Evolutionary conservation across 371 early-diverging fungal species (phyloP).

Genomic region (Mortierella sp.): DNA sequence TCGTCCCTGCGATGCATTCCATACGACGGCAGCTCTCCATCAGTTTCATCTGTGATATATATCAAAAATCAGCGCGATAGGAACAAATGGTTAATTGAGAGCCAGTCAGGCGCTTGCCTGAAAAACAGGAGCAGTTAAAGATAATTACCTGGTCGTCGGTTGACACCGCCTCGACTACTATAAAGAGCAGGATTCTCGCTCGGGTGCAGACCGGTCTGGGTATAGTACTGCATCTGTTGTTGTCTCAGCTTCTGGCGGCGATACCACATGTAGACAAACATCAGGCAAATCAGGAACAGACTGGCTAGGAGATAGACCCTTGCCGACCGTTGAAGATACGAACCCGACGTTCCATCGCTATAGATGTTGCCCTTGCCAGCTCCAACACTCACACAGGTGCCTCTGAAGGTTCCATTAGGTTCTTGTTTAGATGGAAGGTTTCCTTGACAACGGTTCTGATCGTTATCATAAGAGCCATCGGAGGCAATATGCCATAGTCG

Average conservation of each 20-base stretch:
- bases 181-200: slow-evolving; percentile 6
- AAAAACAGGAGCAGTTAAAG: not conserved
- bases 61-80: not conserved
- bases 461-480: slow-evolving; percentile 17
- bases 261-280: slow-evolving; percentile 35
- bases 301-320: slow-evolving; percentile 32
- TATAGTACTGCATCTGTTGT: slow-evolving; percentile 10
- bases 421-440: too few relatives aligned
- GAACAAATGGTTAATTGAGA: slow-evolving; percentile 3
- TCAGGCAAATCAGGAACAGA: slow-evolving; percentile 18
- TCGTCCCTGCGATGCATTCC: slow-evolving; percentile 50
- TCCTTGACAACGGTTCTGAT: slow-evolving; percentile 31
- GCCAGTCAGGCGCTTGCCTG: not conserved
- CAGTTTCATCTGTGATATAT: slow-evolving; percentile 24
- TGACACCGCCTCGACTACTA: slow-evolving; percentile 30
- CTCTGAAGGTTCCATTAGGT: not conserved
- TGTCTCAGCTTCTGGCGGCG: slow-evolving; percentile 26
- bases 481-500: slow-evolving; percentile 32
- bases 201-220: not conserved
- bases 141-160: slow-evolving; percentile 44
- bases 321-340: slow-evolving; percentile 4
- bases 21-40: slow-evolving; percentile 48
- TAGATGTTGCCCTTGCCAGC: slow-evolving; percentile 9
- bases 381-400: slow-evolving; percentile 8
- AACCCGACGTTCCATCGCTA: not conserved